A percentile compares a stretch with the other conserved stretches of the same genome.
These are phyloP conservation scores for Rhodotorula sp. DNA, from an alignment of 1,284 basidiomycete genomes.

Conservation along the genomic window DNA sequence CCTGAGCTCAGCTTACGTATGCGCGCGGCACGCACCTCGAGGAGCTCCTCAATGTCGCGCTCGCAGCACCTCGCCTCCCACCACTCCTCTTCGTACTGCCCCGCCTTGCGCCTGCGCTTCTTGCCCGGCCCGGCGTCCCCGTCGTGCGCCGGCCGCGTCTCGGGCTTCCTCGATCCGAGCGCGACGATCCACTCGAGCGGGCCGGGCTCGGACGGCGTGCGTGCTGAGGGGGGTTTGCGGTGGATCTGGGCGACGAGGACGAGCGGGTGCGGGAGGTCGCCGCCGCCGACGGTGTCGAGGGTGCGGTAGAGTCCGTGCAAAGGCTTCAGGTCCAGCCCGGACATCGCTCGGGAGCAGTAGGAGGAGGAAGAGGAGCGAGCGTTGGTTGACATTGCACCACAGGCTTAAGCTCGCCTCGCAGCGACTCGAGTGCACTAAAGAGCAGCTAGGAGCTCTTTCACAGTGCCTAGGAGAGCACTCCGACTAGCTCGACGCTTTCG, in stretches of 20 bases:
- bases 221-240: background rate
- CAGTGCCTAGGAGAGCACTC: too few relatives aligned
- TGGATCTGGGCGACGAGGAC: constrained; percentile 2
- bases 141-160: too few relatives aligned
- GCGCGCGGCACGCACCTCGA: background rate
- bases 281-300: background rate
- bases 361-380: background rate
- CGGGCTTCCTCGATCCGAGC: background rate
- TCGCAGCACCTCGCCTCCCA: constrained; percentile 1
- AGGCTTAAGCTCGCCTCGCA: too few relatives aligned
- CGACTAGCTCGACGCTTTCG: too few relatives aligned
- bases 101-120: background rate
- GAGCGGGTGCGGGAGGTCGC: constrained; percentile 6
- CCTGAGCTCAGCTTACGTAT: background rate
- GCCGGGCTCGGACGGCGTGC: background rate
- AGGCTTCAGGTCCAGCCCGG: background rate
- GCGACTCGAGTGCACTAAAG: too few relatives aligned
- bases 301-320: constrained; percentile 5
- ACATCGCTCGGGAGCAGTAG: background rate
- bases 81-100: background rate
- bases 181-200: constrained; percentile 9
- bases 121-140: background rate
- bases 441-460: too few relatives aligned
- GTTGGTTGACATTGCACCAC: background rate
- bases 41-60: background rate